Evolutionary conservation across 2,329 filamentous ascomycete genomes (phyloP).

Genomic region (Aspergillus sp.): DNA sequence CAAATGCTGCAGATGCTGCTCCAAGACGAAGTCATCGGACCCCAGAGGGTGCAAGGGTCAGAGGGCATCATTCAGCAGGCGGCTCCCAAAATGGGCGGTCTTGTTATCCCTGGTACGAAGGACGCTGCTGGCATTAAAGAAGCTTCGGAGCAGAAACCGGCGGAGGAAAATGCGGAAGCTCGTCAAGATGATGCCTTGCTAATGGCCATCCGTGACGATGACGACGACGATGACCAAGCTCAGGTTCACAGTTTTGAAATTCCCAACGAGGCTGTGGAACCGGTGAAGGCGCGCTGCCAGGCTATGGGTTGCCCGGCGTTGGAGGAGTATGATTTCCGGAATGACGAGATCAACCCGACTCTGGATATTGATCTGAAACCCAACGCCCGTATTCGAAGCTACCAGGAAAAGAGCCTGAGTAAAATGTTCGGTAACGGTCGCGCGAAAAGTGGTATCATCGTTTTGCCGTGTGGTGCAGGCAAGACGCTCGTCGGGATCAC

Average conservation of each 20-base stretch:
- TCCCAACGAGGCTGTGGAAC: constrained; percentile 74
- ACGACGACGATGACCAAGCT: constrained; percentile 79
- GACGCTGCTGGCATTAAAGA: constrained; percentile 87
- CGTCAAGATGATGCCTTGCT: constrained; percentile 65
- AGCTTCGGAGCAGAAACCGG: constrained; percentile 47
- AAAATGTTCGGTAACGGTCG: constrained; percentile 99
- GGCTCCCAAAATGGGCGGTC: constrained; percentile 79
- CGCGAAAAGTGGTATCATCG: constrained; percentile 96
- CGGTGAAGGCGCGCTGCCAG: constrained; percentile 84
- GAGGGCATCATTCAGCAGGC: constrained; percentile 75
- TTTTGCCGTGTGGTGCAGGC: constrained; percentile 91
- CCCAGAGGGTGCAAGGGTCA: constrained; percentile 70
- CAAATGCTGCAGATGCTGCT: constrained; percentile 83
- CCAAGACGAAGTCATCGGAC: constrained; percentile 77
- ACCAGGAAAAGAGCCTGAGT: constrained; percentile 94
- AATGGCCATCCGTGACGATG: constrained; percentile 67
- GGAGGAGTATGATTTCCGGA: constrained; percentile 96
- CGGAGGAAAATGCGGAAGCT: constrained; percentile 41
- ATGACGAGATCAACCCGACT: constrained; percentile 84
- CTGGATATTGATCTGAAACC: constrained; percentile 92
- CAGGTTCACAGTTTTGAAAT: constrained; percentile 95
- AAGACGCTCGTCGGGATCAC: constrained; percentile 99
- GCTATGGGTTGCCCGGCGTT: constrained; percentile 83
- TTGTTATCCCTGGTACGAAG: constrained; percentile 93
- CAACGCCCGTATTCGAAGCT: constrained; percentile 83